These are phyloP conservation scores for Pseudozyma sp. DNA, from an alignment of 1,284 basidiomycete species.

Conservation along the genomic window DNA sequence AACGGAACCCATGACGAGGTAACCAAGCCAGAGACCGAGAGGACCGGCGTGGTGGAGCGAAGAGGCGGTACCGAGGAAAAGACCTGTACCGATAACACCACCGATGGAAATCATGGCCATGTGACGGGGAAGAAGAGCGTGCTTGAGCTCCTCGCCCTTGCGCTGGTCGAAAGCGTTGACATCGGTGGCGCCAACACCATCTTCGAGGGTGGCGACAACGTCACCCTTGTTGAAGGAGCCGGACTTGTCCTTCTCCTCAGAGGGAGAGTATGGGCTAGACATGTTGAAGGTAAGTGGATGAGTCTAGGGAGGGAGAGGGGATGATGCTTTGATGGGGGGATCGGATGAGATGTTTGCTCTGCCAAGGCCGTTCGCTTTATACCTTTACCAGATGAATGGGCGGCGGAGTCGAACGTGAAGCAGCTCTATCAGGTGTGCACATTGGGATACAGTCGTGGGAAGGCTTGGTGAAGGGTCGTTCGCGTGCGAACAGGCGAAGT, in stretches of 20 bases:
- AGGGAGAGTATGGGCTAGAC: conserved; percentile 29
- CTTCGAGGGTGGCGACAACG: conserved; percentile 43
- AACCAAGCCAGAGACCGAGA: conserved; percentile 68
- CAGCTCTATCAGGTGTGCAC: neutral
- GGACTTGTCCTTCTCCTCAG: conserved; percentile 40
- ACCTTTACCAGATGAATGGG: conserved; percentile 8
- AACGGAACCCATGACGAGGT: conserved; percentile 65
- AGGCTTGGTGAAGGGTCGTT: neutral
- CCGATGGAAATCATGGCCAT: conserved; percentile 55
- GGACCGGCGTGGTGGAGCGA: conserved; percentile 71
- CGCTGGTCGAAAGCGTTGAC: conserved; percentile 50
- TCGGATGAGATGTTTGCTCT: neutral
- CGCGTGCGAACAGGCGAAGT: neutral
- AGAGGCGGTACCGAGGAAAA: conserved; percentile 81
- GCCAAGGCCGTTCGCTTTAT: conserved; percentile 16
- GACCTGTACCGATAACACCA: conserved; percentile 61
- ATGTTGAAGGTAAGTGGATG: conserved; percentile 13
- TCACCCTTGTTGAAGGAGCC: conserved; percentile 33
- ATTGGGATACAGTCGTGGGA: neutral
- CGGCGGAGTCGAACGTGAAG: conserved; percentile 2
- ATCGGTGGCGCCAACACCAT: conserved; percentile 25
- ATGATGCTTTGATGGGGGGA: conserved; percentile 2
- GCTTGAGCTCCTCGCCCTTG: conserved; percentile 55
- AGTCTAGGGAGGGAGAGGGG: neutral
- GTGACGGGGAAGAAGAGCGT: conserved; percentile 52